phyloP scores from a whole-genome alignment of 2,329 filamentous ascomycete genomes.

The Xylariaceae sp. region DNA sequence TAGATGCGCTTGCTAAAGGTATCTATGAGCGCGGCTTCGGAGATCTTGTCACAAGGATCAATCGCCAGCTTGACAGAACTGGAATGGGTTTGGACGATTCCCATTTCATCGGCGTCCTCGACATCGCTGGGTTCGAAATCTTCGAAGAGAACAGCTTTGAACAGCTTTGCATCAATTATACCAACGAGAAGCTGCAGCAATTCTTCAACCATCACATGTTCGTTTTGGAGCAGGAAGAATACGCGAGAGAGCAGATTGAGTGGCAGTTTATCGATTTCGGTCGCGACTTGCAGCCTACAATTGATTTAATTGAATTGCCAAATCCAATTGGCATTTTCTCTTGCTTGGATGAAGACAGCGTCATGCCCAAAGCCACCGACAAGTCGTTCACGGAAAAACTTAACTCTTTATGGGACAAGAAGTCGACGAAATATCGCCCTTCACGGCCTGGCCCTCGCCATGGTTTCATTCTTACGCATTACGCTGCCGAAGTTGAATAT shows the following conservation, averaged over 20 bases:
- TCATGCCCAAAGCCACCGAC: conserved; percentile 99
- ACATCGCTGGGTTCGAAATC: conserved; percentile 99
- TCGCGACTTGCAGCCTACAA: conserved; percentile 94
- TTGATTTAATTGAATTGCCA: conserved; percentile 92
- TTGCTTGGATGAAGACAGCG: conserved; percentile 94
- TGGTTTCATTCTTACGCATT: conserved; percentile 95
- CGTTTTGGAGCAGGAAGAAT: conserved; percentile 97
- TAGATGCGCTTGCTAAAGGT: conserved; percentile 93
- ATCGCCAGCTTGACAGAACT: conserved; percentile 85
- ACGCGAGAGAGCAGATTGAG: conserved; percentile 95
- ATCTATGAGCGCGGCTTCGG: conserved; percentile 98
- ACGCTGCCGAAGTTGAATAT: conserved; percentile 97
- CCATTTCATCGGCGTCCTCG: conserved; percentile 95
- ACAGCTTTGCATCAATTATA: conserved; percentile 99
- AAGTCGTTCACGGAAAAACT: conserved; percentile 97
- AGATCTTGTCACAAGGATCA: conserved; percentile 89
- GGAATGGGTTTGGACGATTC: conserved; percentile 85
- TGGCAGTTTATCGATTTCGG: conserved; percentile 99
- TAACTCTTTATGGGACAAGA: conserved; percentile 96
- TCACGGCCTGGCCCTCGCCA: conserved; percentile 76
- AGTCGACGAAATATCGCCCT: conserved; percentile 89
- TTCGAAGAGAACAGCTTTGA: conserved; percentile 99
- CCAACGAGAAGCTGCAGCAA: conserved; percentile 98
- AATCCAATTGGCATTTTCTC: conserved; percentile 99
- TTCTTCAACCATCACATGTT: conserved; percentile 99